phyloP scores from a whole-genome alignment of 768 basidiomycete species.

The Hygrophorus russula region DNA sequence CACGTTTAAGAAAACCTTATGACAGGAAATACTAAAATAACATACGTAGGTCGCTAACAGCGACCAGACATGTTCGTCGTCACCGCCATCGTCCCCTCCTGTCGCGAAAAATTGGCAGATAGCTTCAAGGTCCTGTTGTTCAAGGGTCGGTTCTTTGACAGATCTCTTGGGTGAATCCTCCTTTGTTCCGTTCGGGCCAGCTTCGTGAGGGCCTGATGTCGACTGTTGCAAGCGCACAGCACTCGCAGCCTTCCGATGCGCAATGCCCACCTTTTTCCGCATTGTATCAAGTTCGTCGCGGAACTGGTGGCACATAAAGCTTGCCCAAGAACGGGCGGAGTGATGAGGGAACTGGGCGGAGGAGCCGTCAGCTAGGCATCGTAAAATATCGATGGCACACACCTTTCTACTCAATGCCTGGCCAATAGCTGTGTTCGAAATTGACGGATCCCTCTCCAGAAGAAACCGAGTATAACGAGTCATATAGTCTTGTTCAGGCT shows the following conservation, averaged over 20 bases:
- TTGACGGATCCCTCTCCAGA: conserved; percentile 34
- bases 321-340: conserved; percentile 35
- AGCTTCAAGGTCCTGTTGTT: conserved; percentile 35
- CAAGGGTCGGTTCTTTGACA: background rate
- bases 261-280: conserved; percentile 40
- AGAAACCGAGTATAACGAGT: conserved; percentile 32
- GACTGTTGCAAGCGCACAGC: conserved; percentile 9
- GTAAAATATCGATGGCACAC: conserved; percentile 3
- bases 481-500: conserved; percentile 39
- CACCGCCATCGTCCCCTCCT: conserved; percentile 30
- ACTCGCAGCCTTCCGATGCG: conserved; percentile 30
- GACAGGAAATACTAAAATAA: conserved; percentile 2
- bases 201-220: conserved; percentile 7
- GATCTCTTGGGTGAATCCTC: background rate
- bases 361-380: background rate
- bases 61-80: conserved; percentile 40
- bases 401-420: conserved; percentile 37
- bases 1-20: conserved; percentile 4
- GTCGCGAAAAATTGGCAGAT: conserved; percentile 47
- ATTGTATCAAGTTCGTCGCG: conserved; percentile 31
- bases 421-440: conserved; percentile 26
- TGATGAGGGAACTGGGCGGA: conserved; percentile 50
- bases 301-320: conserved; percentile 21
- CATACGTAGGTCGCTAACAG: conserved; percentile 35
- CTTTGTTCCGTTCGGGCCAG: conserved; percentile 5